Evolutionary conservation across 441 rosid genomes (phyloP).

Genomic region (Macaranga tanarius): DNA sequence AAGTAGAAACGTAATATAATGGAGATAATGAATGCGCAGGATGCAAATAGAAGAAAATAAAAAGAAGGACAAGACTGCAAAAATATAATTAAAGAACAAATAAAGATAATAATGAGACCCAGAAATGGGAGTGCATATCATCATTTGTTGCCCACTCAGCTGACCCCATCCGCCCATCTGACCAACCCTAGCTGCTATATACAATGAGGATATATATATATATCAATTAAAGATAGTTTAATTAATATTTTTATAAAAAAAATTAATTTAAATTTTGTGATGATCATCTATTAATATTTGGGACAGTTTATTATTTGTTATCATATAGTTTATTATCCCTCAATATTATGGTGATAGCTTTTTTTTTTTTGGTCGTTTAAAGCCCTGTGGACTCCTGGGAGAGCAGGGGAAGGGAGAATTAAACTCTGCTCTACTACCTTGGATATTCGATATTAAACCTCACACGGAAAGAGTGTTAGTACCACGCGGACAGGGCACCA

Average conservation of each 20-base stretch:
- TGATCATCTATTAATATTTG: not conserved
- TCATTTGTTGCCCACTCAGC: constrained; percentile 23
- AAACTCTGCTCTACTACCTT: too few species aligned
- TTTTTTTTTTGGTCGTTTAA: too few species aligned
- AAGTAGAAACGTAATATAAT: not conserved
- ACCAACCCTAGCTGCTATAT: not conserved
- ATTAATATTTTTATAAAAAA: too few species aligned
- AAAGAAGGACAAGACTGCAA: not conserved
- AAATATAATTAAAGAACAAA: constrained; percentile 9
- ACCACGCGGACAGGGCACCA: too few species aligned
- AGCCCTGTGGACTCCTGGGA: too few species aligned
- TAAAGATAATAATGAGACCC: constrained; percentile 30
- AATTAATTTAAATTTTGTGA: not conserved
- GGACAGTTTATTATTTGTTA: too few species aligned
- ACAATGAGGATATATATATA: not conserved
- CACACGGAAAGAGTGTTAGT: too few species aligned
- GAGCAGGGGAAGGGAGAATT: too few species aligned
- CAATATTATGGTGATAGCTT: too few species aligned
- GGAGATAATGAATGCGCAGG: not conserved
- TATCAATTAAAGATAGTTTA: too few species aligned
- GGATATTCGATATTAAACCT: too few species aligned
- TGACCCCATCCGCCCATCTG: constrained; percentile 15
- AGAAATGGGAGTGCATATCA: constrained; percentile 21
- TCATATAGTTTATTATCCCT: too few species aligned
- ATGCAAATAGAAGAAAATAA: not conserved